Evolutionary conservation across 805 yeast genomes (phyloP).

Genomic region (Jamesozyma spencerorum): DNA sequence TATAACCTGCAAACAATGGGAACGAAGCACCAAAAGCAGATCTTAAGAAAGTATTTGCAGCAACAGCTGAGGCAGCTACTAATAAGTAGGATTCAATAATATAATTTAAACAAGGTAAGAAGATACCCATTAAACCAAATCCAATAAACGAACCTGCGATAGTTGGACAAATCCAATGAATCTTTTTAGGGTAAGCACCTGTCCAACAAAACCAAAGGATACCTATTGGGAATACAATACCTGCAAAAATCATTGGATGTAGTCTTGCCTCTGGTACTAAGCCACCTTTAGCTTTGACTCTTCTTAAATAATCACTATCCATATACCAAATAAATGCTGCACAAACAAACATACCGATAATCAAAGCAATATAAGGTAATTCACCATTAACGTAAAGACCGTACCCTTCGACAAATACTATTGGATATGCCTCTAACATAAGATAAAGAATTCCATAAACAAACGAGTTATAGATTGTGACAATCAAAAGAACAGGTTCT

Average conservation of each 20-base stretch:
- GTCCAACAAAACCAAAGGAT: conserved; percentile 84
- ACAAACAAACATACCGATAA: conserved; percentile 59
- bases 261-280: conserved; percentile 72
- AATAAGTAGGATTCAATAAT: conserved; percentile 60
- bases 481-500: conserved; percentile 64
- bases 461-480: conserved; percentile 67
- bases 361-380: conserved; percentile 71
- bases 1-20: conserved; percentile 61
- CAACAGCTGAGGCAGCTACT: conserved; percentile 72
- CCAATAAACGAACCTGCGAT: conserved; percentile 57
- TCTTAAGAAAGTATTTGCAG: conserved; percentile 64
- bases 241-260: conserved; percentile 65
- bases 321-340: conserved; percentile 40
- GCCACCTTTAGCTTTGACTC: conserved; percentile 43
- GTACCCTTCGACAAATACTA: conserved; percentile 56
- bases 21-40: conserved; percentile 59
- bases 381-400: conserved; percentile 43
- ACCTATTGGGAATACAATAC: conserved; percentile 64
- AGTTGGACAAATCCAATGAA: conserved; percentile 78
- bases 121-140: conserved; percentile 57
- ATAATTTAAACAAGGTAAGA: conserved; percentile 62
- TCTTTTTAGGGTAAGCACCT: conserved; percentile 58
- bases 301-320: conserved; percentile 45
- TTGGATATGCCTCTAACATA: conserved; percentile 66
- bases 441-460: conserved; percentile 73